Conservation (phyloP, 2,329 filamentous ascomycete genomes). For the Lachnellula willkommii region DNA sequence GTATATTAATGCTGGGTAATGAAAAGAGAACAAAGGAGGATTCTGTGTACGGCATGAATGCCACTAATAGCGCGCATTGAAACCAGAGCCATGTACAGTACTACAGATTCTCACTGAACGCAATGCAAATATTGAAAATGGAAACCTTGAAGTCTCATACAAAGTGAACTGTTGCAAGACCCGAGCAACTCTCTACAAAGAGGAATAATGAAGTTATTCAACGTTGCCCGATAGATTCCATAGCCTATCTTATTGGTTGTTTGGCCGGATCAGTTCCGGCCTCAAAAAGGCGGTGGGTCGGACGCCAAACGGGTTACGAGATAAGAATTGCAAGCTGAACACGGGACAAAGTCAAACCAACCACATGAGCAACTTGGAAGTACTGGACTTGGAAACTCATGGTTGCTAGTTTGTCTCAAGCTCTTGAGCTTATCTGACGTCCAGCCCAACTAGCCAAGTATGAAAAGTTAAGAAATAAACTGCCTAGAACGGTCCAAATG, state of each 20-base stretch:
- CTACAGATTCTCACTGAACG: too few relatives aligned
- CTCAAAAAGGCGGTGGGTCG: neutral
- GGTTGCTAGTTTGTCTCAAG: too few relatives aligned
- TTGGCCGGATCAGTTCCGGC: conserved; percentile 4
- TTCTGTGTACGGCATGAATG: neutral
- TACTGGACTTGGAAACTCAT: too few relatives aligned
- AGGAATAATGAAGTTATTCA: conserved; percentile 2
- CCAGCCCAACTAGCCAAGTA: too few relatives aligned
- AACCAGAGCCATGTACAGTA: too few relatives aligned
- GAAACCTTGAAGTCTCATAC: neutral
- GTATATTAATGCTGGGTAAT: neutral
- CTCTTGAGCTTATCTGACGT: too few relatives aligned
- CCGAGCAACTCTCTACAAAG: neutral
- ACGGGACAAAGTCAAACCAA: neutral
- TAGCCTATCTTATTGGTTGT: neutral
- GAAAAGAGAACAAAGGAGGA: neutral
- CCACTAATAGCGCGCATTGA: neutral
- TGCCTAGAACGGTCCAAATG: too few relatives aligned
- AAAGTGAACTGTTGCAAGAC: neutral
- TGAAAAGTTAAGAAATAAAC: too few relatives aligned
- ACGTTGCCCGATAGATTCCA: conserved; percentile 1
- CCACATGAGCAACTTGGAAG: too few relatives aligned
- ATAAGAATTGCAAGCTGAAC: conserved; percentile 4
- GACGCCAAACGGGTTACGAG: conserved; percentile 5
- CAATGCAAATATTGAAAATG: neutral